Evolutionary conservation across 306 rosid species (phyloP).

Genomic region (Vigna reflexopilosa): DNA sequence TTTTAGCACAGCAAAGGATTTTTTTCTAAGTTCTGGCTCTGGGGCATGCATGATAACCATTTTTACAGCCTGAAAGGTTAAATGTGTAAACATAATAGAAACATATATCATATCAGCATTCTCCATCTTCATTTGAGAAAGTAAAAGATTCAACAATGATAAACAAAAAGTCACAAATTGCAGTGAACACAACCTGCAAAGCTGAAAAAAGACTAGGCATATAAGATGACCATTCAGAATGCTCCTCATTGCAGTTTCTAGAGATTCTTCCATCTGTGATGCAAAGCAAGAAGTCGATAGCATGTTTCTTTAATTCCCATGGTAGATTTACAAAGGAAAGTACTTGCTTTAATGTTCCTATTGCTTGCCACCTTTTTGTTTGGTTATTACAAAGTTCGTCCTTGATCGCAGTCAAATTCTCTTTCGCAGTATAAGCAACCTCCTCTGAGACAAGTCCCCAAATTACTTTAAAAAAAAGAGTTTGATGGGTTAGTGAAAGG

Average conservation of each 20-base stretch:
- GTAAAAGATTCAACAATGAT: constrained; percentile 14
- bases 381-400: constrained; percentile 65
- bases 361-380: constrained; percentile 84
- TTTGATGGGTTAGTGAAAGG: constrained; percentile 26
- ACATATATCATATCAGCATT: constrained; percentile 14
- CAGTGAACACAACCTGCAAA: constrained; percentile 69
- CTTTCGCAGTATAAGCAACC: constrained; percentile 62
- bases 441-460: constrained; percentile 75
- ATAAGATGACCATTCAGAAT: constrained; percentile 54
- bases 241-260: constrained; percentile 47
- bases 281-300: constrained; percentile 73
- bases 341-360: constrained; percentile 75
- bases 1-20: constrained; percentile 68
- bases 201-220: constrained; percentile 71
- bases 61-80: constrained; percentile 76
- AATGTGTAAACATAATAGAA: constrained; percentile 36
- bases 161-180: constrained; percentile 21
- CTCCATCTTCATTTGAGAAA: constrained; percentile 23
- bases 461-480: constrained; percentile 59
- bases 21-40: constrained; percentile 64
- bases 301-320: constrained; percentile 76
- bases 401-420: constrained; percentile 59
- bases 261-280: constrained; percentile 55
- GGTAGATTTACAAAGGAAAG: constrained; percentile 67
- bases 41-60: constrained; percentile 72